Evolutionary conservation across 2,329 filamentous ascomycete species (phyloP).

Genomic region (Phoma herbarum): DNA sequence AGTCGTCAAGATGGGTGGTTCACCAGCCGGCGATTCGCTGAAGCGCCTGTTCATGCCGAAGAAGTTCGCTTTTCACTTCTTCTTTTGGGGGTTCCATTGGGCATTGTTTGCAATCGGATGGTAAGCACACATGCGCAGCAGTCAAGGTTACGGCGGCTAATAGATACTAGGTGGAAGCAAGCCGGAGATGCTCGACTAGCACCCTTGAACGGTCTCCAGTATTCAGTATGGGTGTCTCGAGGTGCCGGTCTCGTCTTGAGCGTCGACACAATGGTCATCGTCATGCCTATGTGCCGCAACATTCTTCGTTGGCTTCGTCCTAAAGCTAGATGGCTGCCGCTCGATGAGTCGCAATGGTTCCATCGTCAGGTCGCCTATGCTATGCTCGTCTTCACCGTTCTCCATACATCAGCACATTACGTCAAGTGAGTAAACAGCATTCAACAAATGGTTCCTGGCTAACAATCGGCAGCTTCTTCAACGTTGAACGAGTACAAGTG

Average conservation of each 20-base stretch:
- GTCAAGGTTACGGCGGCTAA: constrained; percentile 7
- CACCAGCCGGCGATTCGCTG: constrained; percentile 19
- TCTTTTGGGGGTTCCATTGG: constrained; percentile 83
- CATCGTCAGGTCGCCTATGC: constrained; percentile 94
- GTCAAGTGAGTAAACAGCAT: constrained; percentile 74
- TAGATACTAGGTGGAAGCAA: constrained; percentile 77
- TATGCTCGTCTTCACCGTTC: constrained; percentile 79
- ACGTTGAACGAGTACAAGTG: constrained; percentile 86
- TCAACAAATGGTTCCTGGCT: not conserved
- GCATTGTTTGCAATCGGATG: constrained; percentile 85
- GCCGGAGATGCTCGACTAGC: constrained; percentile 71
- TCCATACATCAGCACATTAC: constrained; percentile 85
- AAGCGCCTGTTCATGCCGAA: constrained; percentile 63
- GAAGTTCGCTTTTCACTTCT: constrained; percentile 80
- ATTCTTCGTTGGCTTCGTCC: constrained; percentile 84
- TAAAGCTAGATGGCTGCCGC: constrained; percentile 84
- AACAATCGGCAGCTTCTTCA: constrained; percentile 76
- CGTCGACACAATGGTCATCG: constrained; percentile 84
- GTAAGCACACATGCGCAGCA: constrained; percentile 60
- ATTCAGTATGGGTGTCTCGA: constrained; percentile 95
- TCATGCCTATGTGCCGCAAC: constrained; percentile 94
- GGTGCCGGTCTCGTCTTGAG: constrained; percentile 87
- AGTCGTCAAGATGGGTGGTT: constrained; percentile 27
- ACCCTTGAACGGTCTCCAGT: constrained; percentile 80
- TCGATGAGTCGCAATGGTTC: constrained; percentile 98